These are phyloP conservation scores for Aspergillus calidoustus DNA, from an alignment of 2,329 filamentous ascomycete species.

Conservation along the genomic window DNA sequence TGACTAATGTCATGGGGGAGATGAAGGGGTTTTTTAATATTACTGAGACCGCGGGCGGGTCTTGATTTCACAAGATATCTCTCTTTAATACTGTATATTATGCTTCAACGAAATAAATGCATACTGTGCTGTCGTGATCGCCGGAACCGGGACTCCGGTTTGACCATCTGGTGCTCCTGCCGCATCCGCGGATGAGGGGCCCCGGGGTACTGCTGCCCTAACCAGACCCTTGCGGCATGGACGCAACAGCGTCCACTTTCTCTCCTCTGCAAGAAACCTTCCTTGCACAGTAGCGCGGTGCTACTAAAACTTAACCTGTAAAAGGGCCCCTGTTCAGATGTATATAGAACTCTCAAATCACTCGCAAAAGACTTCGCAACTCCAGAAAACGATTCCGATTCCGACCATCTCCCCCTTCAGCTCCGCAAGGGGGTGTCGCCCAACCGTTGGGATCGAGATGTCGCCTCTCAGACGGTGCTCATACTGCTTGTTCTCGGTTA, in stretches of 20 bases:
- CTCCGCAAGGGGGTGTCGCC: neutral
- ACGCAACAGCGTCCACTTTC: too few relatives aligned
- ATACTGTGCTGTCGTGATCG: neutral
- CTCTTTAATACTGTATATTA: neutral
- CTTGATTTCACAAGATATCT: neutral
- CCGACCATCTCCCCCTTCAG: too few relatives aligned
- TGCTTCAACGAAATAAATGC: neutral
- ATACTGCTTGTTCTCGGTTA: neutral
- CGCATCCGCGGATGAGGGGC: too few relatives aligned
- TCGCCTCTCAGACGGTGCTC: neutral
- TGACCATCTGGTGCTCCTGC: neutral
- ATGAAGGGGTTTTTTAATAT: slow-evolving; percentile 5
- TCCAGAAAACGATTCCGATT: neutral
- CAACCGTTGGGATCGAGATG: neutral
- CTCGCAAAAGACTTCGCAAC: neutral
- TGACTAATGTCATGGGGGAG: slow-evolving; percentile 6
- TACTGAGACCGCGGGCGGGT: neutral
- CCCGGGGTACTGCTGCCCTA: too few relatives aligned
- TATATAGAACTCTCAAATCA: too few relatives aligned
- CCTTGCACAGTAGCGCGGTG: too few relatives aligned
- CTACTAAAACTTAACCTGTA: too few relatives aligned
- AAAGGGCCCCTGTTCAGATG: too few relatives aligned
- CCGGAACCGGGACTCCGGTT: neutral
- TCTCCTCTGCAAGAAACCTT: too few relatives aligned
- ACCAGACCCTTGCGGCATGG: too few relatives aligned